Conservation (phyloP, 805 yeast genomes). For the Zygoascus biomembranicola region DNA sequence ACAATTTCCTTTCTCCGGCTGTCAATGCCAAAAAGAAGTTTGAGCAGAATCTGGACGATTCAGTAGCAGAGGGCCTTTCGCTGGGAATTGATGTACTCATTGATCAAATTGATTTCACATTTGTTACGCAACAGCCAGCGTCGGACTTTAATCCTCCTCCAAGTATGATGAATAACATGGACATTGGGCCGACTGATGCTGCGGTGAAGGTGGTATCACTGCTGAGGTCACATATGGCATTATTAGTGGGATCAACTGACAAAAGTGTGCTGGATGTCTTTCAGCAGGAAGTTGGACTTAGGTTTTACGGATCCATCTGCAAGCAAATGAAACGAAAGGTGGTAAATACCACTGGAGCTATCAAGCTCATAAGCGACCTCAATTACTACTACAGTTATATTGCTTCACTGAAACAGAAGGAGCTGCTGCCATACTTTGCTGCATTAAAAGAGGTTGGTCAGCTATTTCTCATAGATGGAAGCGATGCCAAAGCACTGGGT, state of each 20-base stretch:
- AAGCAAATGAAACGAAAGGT: constrained; percentile 67
- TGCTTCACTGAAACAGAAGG: constrained; percentile 39
- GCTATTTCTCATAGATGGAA: constrained; percentile 61
- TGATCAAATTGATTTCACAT: constrained; percentile 64
- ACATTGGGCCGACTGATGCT: constrained; percentile 50
- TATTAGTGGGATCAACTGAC: constrained; percentile 76
- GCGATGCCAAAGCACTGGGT: constrained; percentile 78
- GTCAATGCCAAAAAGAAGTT: constrained; percentile 72
- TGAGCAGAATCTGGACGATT: constrained; percentile 74
- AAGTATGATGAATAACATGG: constrained; percentile 12
- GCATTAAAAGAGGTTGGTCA: constrained; percentile 82
- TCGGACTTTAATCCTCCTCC: constrained; percentile 53
- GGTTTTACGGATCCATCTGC: constrained; percentile 69
- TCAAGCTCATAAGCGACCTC: constrained; percentile 70
- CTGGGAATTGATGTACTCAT: constrained; percentile 86
- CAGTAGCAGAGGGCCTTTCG: constrained; percentile 87
- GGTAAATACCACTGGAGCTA: constrained; percentile 75
- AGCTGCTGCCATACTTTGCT: constrained; percentile 62
- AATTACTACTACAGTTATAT: constrained; percentile 73
- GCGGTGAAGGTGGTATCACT: constrained; percentile 56
- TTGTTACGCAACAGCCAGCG: constrained; percentile 46
- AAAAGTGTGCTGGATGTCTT: constrained; percentile 83
- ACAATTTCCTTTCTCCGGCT: constrained; percentile 71
- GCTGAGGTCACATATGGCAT: constrained; percentile 59
- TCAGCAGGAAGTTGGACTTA: constrained; percentile 86